Conservation (phyloP, 768 basidiomycete species). For the Naganishia vishniacii region DNA sequence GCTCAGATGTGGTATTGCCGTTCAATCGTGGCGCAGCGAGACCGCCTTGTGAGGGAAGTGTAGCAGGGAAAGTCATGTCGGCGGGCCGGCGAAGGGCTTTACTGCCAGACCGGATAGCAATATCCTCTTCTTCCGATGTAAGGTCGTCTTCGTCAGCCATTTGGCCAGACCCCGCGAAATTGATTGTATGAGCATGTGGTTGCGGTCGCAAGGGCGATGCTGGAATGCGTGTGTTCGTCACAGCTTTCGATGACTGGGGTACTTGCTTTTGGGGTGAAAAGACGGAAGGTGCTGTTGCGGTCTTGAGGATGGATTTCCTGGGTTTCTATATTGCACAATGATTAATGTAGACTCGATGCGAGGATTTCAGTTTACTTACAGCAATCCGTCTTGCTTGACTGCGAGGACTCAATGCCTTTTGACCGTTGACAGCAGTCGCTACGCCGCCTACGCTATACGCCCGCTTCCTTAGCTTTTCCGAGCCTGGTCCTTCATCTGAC, state of each 20-base stretch:
- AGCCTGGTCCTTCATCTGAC: background rate
- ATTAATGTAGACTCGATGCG: background rate
- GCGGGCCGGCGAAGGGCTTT: background rate
- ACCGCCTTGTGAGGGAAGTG: constrained; percentile 15
- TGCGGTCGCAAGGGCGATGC: constrained; percentile 27
- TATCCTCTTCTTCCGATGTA: constrained; percentile 11
- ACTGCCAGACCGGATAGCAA: constrained; percentile 4
- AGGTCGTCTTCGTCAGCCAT: constrained; percentile 1
- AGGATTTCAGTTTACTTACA: background rate
- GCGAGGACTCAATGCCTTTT: background rate
- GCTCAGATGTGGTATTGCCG: constrained; percentile 5
- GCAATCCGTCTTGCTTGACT: background rate
- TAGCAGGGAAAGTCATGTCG: constrained; percentile 18
- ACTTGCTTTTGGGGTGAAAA: constrained; percentile 8
- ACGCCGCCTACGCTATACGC: constrained; percentile 19
- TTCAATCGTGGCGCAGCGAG: constrained; percentile 1
- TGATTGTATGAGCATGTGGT: constrained; percentile 38
- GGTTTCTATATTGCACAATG: constrained; percentile 33
- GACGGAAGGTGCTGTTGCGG: constrained; percentile 9
- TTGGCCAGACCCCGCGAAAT: constrained; percentile 4
- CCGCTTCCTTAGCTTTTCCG: constrained; percentile 13
- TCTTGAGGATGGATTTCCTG: constrained; percentile 43
- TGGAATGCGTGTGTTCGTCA: background rate
- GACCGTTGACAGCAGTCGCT: background rate
- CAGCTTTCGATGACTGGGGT: background rate